phyloP scores from a whole-genome alignment of 2,329 filamentous ascomycete species.

The Botryotinia calthae region DNA sequence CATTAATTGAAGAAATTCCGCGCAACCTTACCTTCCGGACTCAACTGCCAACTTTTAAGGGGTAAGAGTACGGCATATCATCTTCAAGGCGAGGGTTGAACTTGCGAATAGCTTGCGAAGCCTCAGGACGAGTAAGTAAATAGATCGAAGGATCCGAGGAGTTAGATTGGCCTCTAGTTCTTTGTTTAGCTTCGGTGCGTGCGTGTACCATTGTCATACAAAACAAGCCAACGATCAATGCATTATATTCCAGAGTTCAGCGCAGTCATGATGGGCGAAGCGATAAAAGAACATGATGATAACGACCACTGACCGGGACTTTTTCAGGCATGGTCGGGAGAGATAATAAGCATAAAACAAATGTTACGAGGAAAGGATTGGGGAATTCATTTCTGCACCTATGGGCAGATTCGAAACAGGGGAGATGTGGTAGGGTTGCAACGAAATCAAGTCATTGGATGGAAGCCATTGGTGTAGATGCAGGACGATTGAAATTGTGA shows the following conservation, averaged over 20 bases:
- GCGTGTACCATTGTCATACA: slow-evolving; percentile 5
- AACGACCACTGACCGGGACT: no score
- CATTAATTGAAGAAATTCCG: background rate
- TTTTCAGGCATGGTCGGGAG: background rate
- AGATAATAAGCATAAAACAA: background rate
- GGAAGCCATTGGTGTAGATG: background rate
- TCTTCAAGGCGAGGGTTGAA: background rate
- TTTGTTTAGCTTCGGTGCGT: slow-evolving; percentile 1
- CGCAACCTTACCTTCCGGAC: background rate
- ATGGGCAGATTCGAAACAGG: background rate
- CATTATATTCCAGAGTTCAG: slow-evolving; percentile 8
- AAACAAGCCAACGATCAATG: slow-evolving; percentile 20
- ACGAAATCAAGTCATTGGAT: background rate
- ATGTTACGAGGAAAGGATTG: background rate
- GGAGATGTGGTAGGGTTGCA: background rate
- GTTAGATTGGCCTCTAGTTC: background rate
- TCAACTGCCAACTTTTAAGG: background rate
- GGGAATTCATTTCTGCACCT: background rate
- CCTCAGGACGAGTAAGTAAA: background rate
- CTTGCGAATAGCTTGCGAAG: background rate
- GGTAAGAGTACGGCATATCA: slow-evolving; percentile 6
- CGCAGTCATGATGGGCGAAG: background rate
- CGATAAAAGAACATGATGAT: background rate
- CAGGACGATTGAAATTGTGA: slow-evolving; percentile 7
- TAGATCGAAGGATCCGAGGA: background rate